Conservation (phyloP, 306 rosid genomes). For the Medicago truncatula region DNA sequence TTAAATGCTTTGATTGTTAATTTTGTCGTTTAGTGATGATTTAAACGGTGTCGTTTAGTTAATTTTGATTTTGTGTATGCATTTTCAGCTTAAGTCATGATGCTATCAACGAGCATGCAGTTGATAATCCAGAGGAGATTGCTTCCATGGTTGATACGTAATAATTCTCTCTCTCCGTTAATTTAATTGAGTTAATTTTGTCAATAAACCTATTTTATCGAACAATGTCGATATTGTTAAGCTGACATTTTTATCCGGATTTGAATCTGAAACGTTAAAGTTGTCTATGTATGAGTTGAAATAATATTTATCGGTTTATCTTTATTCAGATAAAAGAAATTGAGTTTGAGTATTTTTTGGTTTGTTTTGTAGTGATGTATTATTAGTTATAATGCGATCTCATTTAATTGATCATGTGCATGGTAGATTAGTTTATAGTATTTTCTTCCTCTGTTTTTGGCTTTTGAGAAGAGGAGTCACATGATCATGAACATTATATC, state of each 20-base stretch:
- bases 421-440: slow-evolving; percentile 39
- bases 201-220: too few species aligned
- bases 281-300: too few species aligned
- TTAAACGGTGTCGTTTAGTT: slow-evolving; percentile 41
- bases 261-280: too few species aligned
- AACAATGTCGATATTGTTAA: too few species aligned
- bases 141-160: slow-evolving; percentile 83
- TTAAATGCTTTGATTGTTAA: slow-evolving; percentile 3
- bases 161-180: slow-evolving; percentile 36
- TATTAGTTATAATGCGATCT: slow-evolving; percentile 32
- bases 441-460: slow-evolving; percentile 18
- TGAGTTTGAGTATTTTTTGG: neutral
- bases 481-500: slow-evolving; percentile 37
- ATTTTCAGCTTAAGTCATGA: slow-evolving; percentile 58
- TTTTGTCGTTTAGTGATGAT: neutral
- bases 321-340: too few species aligned
- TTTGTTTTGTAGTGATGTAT: slow-evolving; percentile 34
- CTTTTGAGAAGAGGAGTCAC: slow-evolving; percentile 36
- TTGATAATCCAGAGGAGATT: slow-evolving; percentile 83
- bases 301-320: too few species aligned
- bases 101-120: slow-evolving; percentile 69
- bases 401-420: slow-evolving; percentile 41
- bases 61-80: neutral
- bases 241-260: too few species aligned
- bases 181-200: too few species aligned